phyloP scores from a whole-genome alignment of 441 rosid species.

The Populus hybrid region DNA sequence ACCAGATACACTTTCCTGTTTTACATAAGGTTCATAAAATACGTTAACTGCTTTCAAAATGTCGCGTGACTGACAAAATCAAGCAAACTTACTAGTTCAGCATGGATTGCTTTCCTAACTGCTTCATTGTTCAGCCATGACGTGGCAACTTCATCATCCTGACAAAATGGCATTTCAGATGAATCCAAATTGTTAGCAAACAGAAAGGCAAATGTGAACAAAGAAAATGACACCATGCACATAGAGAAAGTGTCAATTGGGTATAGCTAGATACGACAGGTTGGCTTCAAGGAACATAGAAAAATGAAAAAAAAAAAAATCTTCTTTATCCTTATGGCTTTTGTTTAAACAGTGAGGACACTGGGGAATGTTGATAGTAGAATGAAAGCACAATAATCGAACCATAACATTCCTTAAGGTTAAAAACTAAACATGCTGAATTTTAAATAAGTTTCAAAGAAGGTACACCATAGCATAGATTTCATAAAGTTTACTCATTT shows the following conservation, averaged over 20 bases:
- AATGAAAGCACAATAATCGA: neutral
- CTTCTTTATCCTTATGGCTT: neutral
- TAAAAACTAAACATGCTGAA: neutral
- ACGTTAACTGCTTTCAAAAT: constrained; percentile 4
- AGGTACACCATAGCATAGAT: neutral
- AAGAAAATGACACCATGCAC: neutral
- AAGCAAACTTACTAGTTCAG: constrained; percentile 42
- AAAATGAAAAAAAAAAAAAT: no score
- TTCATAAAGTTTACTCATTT: neutral
- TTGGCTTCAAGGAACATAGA: neutral
- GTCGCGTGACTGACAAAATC: neutral
- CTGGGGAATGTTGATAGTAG: neutral
- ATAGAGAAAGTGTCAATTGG: neutral
- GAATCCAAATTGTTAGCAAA: neutral
- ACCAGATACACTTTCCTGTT: constrained; percentile 44
- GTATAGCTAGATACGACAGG: neutral
- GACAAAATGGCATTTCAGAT: constrained; percentile 13
- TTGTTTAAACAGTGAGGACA: neutral
- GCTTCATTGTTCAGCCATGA: constrained; percentile 62
- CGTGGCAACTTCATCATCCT: constrained; percentile 76
- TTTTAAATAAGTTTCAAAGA: neutral
- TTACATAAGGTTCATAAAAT: neutral
- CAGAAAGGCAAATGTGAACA: neutral
- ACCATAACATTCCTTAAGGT: neutral
- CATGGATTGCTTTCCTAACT: constrained; percentile 75